Conservation (phyloP, 371 early-diverging fungal species). For the Mortierella sp. region DNA sequence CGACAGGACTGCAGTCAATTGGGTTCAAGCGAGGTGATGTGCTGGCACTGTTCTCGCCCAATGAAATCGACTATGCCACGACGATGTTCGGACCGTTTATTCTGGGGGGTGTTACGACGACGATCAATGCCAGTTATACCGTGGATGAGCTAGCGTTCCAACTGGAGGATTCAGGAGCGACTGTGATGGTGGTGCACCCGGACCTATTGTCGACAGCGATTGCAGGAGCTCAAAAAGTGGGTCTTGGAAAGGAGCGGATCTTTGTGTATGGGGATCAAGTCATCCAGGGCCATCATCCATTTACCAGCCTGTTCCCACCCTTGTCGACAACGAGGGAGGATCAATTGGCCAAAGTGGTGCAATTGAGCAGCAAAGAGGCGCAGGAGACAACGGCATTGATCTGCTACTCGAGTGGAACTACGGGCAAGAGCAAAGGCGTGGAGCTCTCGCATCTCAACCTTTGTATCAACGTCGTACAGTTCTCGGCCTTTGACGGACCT, state of each 20-base stretch:
- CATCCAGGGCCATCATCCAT: constrained; percentile 47
- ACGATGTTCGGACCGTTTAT: constrained; percentile 60
- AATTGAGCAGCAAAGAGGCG: neutral
- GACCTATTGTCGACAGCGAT: constrained; percentile 58
- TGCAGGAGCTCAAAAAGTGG: constrained; percentile 65
- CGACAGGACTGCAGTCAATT: constrained; percentile 69
- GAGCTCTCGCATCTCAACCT: constrained; percentile 85
- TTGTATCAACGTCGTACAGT: constrained; percentile 75
- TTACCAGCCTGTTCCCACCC: constrained; percentile 38
- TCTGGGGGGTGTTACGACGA: constrained; percentile 71
- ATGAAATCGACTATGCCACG: constrained; percentile 67
- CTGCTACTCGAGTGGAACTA: constrained; percentile 89
- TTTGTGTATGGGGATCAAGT: constrained; percentile 64
- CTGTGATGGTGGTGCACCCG: constrained; percentile 61
- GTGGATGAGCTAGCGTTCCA: constrained; percentile 79
- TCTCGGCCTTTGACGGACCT: constrained; percentile 35
- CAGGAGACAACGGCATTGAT: constrained; percentile 64
- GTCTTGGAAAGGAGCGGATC: constrained; percentile 58
- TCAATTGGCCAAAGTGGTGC: constrained; percentile 10
- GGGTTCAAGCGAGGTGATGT: constrained; percentile 72
- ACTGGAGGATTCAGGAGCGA: constrained; percentile 71
- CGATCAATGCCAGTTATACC: constrained; percentile 81
- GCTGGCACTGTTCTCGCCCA: constrained; percentile 75
- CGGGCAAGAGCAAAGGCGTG: constrained; percentile 83
- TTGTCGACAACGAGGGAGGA: constrained; percentile 1